Evolutionary conservation across 106 monocot genomes (phyloP), one percentile per base, ranked within the genome.

Genomic region (Dendrobium officinale): DNA sequence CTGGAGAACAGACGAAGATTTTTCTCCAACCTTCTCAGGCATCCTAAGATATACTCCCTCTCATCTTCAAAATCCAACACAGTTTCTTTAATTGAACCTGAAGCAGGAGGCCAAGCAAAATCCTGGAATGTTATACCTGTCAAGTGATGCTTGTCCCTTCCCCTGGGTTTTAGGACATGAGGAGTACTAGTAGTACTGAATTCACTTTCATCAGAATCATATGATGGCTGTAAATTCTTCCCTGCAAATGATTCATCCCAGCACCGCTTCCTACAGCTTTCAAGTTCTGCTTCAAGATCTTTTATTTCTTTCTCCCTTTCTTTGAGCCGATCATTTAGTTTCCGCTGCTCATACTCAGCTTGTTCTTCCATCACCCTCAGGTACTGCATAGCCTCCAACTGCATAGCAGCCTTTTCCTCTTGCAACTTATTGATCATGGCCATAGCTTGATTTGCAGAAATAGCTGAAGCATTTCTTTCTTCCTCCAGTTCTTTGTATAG

Each of bases 361-460:
- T 94, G 94, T 42, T 98, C 91, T 86, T 98, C 98, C 98, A 98
- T 95, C 98, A 95, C 87, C 77, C 98, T 91, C 54, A 88, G 80
- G 68, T 98, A 95, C 75, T 98, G 98, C 81, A 92, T 86, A 6
- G 92, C 94, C 82, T 98, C 94, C 92, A 98, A 91, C 67, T 95
- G 94, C 89, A 98, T 92, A 13, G 91, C 73, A 20, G 98, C 98
- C 82, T 95, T 98, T 82, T 98, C 98, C 81, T 98, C 92, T 79
- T 98, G 98, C 88, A 98, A 84, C 77, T 90, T 92, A 66, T 85
- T 98, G 54, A 98, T 98, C 98, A 98, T 98, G 40, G 90, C 90
- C 98, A 98, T 95, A 33, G 98, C 89, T 80, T 98, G 89, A 76
- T 91, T 92, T 73, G 92, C 98, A 18, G 98, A 87, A 66, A 95